Evolutionary conservation across 768 basidiomycete genomes (phyloP), one percentile per base, ranked within the genome.

Genomic region (Naematelia encephala): DNA sequence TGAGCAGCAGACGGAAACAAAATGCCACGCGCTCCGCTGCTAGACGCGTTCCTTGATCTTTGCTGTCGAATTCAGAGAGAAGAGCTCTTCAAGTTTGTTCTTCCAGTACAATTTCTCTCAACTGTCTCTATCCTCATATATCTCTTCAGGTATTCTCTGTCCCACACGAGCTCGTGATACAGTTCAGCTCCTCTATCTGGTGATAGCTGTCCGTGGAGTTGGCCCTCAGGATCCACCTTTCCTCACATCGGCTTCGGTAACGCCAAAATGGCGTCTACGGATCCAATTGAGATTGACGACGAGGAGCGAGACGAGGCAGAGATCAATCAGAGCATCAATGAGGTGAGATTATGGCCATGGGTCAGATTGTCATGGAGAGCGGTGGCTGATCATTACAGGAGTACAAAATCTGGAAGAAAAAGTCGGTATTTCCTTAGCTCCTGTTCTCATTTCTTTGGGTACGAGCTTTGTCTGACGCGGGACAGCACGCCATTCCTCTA

Each of bases 401-500:
- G 59, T 79, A 77, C 70, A 79, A 79, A 60, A 76, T 79, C 23
- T 79, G 78, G 78, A 79, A 79, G 69, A 79, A 79, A 66, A 79
- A 78, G 68, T 72, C 27, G 49, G 61, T 45, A 27, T 23, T 12
- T 22, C 21, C 8, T n/a, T n/a, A n/a, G n/a, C 19, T 27, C 4
- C 42, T 45, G 19, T 22, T n/a, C 19, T 53, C 29, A 8, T n/a
- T 26, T 13, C 19, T 10, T 29, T 14, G 21, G 26, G 26, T 4
- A 8, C 12, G 43, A 16, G 25, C 42, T 22, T 10, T 10, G 14
- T 28, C 57, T 58, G 19, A 55, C 45, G 5, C 8, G 34, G 34
- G 12, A 39, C 80, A 94, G 93, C 79, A 91, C 93, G 54, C 94
- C 93, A 12, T 98, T 94, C 79, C 84, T 98, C 13, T 99, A 99